Percentiles rank a stretch among this genome's conserved stretches.
phyloP scores from a whole-genome alignment of 164 flowering plant genomes.

The Hamamelis virginiana region DNA sequence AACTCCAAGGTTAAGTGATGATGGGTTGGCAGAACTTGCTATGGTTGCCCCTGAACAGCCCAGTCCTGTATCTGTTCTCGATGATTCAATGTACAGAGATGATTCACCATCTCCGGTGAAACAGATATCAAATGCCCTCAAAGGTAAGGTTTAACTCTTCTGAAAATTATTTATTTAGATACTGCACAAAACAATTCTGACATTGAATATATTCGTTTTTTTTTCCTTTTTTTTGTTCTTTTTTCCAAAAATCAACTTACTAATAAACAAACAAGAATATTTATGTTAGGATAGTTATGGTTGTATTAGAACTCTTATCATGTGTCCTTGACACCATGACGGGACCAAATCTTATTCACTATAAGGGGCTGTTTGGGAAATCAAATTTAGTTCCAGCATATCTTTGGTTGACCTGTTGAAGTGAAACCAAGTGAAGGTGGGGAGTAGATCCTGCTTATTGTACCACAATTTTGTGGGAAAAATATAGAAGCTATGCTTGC shows the following conservation, averaged over 20 bases:
- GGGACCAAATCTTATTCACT: not conserved
- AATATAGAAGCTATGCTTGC: not conserved
- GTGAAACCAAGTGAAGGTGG: too few species aligned
- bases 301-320: too few species aligned
- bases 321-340: not conserved
- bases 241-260: not conserved
- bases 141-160: constrained; percentile 22
- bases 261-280: not conserved
- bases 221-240: too few species aligned
- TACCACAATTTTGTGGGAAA: not conserved
- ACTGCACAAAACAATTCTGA: not conserved
- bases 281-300: not conserved
- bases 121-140: constrained; percentile 17
- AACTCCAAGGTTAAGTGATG: constrained; percentile 20
- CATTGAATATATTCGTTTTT: not conserved
- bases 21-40: constrained; percentile 34
- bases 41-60: constrained; percentile 40
- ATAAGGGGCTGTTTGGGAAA: too few species aligned
- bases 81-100: constrained; percentile 29
- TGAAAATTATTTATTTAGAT: not conserved
- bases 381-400: not conserved
- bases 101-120: constrained; percentile 38
- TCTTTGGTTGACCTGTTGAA: not conserved
- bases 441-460: not conserved
- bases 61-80: constrained; percentile 62